Base-by-base conservation (phyloP, 2,329 filamentous ascomycete genomes). In the Gyromitra esculenta region DNA sequence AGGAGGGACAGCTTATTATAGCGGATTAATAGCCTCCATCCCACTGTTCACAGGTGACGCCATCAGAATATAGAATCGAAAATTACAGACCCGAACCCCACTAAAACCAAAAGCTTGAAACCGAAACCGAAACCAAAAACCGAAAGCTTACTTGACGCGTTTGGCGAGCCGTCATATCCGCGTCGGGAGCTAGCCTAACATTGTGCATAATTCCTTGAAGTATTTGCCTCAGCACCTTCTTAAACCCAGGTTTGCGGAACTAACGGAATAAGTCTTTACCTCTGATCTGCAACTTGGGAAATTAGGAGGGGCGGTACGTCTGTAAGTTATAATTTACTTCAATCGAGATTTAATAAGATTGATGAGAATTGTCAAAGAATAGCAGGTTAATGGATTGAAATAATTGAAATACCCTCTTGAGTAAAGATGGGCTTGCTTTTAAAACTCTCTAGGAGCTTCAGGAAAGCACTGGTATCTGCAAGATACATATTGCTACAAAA, bases 121-220 rank as follows among this genome's bases (percentile, higher is more conserved):
- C 4, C 9, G 25, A 31, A 31, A 31, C 7, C 8, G 50, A 18
- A 15, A 25, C 50, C 50, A 1, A 56, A 56, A 56, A 41, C 41
- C 41, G 8, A 31, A 45, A 45, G 7, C 41, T 45, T 45, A 37
- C n/a, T 43, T 41, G n/a, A 21, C 3, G 37, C n/a, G 35, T 9
- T 21, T 60, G 57, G 57, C 37, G 37, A 60, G 57, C 57, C 57
- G 37, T 43, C 15, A 60, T 60, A 60, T 21, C 57, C 57, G 57
- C 7, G 15, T 43, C 37, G 15, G 31, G 7, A 7, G n/a, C 57
- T 43, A 43, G 35, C 57, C 41, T 15, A 25, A 60, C 43, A 13
- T 3, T 13, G 57, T 21, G 7, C 31, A 41, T 60, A 21, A 60
- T 59, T 59, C 54, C 54, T 15, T 25, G 31, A n/a, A 31, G 18